Evolutionary conservation across 306 rosid species (phyloP).

Genomic region (Cucurbita pepo): DNA sequence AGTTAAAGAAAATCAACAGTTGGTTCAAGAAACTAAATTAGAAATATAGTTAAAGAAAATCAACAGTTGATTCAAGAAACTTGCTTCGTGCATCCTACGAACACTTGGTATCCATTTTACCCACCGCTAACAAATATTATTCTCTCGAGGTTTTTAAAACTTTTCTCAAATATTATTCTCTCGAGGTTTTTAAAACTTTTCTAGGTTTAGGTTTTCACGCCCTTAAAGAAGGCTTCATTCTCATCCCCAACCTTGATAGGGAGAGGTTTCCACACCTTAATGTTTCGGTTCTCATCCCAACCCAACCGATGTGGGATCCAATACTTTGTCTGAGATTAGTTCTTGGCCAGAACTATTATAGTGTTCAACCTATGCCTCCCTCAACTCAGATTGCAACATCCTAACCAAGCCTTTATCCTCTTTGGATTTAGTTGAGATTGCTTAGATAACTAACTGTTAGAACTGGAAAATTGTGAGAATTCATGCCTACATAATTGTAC

Average conservation of each 20-base stretch:
- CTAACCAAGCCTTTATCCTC: background rate
- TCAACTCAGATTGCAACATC: background rate
- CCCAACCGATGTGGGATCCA: too few relatives aligned
- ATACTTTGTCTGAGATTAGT: background rate
- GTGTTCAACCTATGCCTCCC: background rate
- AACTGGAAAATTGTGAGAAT: background rate
- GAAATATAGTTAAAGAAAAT: background rate
- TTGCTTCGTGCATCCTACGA: constrained; percentile 5
- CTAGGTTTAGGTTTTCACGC: background rate
- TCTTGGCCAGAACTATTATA: background rate
- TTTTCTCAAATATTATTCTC: too few relatives aligned
- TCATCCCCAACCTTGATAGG: too few relatives aligned
- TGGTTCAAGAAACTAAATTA: background rate
- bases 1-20: background rate
- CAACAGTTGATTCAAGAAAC: background rate
- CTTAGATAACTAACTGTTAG: background rate
- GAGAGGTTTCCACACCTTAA: too few relatives aligned
- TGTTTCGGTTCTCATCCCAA: too few relatives aligned
- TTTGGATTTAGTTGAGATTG: background rate
- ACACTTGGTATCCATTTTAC: too few relatives aligned
- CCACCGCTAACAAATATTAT: too few relatives aligned
- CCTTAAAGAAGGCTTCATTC: background rate
- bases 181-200: too few relatives aligned
- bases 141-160: too few relatives aligned
- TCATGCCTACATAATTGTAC: background rate